Evolutionary conservation across 2,329 filamentous ascomycete species (phyloP).

Genomic region (Aspergillus thermomutatus): DNA sequence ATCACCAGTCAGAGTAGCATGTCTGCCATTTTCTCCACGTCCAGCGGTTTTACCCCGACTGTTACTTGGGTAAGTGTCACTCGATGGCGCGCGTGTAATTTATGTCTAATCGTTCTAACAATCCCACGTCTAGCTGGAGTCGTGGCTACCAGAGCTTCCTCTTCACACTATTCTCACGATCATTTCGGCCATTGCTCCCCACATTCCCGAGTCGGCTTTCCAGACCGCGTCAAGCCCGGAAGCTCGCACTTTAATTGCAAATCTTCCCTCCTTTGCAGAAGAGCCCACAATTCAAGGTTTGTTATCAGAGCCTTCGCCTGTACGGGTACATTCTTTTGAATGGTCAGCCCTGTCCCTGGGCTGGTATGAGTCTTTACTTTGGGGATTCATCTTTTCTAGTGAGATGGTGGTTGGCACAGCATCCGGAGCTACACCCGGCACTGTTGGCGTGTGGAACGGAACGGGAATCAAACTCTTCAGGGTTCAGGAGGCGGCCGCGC

Average conservation of each 20-base stretch:
- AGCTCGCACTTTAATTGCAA: conserved; percentile 40
- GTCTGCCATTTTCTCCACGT: conserved; percentile 56
- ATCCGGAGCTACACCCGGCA: conserved; percentile 63
- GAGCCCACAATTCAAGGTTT: conserved; percentile 64
- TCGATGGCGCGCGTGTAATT: background rate
- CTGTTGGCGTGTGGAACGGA: conserved; percentile 90
- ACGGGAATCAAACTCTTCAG: conserved; percentile 84
- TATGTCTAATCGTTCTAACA: conserved; percentile 12
- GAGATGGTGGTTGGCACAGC: conserved; percentile 67
- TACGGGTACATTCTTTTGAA: conserved; percentile 84
- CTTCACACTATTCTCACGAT: conserved; percentile 80
- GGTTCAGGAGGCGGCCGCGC: conserved; percentile 77
- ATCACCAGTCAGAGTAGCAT: conserved; percentile 73
- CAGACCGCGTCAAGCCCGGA: conserved; percentile 38
- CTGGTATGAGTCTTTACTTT: conserved; percentile 94
- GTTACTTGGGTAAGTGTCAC: conserved; percentile 61
- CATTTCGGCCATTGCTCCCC: conserved; percentile 59
- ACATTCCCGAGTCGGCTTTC: conserved; percentile 48
- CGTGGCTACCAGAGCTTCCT: conserved; percentile 87
- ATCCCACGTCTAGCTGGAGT: conserved; percentile 63
- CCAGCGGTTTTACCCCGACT: conserved; percentile 69
- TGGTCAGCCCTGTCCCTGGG: conserved; percentile 88
- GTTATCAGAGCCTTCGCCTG: conserved; percentile 63
- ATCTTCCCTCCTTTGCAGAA: conserved; percentile 43
- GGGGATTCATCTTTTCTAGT: conserved; percentile 86